Evolutionary conservation across 768 basidiomycete species (phyloP).

Genomic region (Leucosporidium creatinivorum): DNA sequence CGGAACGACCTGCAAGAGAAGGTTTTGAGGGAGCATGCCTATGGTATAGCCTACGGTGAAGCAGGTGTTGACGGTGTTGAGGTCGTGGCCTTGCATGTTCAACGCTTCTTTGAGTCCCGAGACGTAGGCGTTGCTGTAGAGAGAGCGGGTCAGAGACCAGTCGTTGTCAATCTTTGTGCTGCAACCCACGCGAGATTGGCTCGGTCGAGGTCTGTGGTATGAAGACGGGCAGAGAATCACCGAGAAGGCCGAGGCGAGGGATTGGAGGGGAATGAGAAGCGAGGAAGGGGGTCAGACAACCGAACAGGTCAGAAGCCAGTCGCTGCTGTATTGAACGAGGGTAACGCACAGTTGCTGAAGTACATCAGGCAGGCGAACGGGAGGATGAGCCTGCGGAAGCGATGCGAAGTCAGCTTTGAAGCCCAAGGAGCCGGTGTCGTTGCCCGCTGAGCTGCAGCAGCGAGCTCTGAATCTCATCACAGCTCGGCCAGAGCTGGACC

Average conservation of each 20-base stretch:
- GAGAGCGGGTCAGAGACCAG: neutral
- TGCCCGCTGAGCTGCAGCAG: no score
- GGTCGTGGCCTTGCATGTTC: constrained; percentile 57
- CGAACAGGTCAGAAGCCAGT: no score
- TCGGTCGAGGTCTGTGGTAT: constrained; percentile 14
- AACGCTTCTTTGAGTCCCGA: constrained; percentile 71
- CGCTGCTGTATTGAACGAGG: no score
- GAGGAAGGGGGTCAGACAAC: neutral
- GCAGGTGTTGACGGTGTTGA: constrained; percentile 60
- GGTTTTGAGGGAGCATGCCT: constrained; percentile 49
- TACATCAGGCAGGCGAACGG: constrained; percentile 69
- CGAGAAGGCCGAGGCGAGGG: neutral
- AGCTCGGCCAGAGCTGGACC: no score
- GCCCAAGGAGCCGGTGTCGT: no score
- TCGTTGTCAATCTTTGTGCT: neutral
- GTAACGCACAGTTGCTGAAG: constrained; percentile 56
- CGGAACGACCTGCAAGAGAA: constrained; percentile 58
- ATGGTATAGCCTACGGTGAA: constrained; percentile 70
- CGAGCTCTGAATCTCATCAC: no score
- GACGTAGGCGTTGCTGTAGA: constrained; percentile 57
- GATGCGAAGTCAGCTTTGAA: no score
- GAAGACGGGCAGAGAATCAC: no score
- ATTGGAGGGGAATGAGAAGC: neutral
- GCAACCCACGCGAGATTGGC: neutral
- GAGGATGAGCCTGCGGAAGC: constrained; percentile 46